Conservation (phyloP, 2,329 filamentous ascomycete genomes). For the Madurella mycetomatis region DNA sequence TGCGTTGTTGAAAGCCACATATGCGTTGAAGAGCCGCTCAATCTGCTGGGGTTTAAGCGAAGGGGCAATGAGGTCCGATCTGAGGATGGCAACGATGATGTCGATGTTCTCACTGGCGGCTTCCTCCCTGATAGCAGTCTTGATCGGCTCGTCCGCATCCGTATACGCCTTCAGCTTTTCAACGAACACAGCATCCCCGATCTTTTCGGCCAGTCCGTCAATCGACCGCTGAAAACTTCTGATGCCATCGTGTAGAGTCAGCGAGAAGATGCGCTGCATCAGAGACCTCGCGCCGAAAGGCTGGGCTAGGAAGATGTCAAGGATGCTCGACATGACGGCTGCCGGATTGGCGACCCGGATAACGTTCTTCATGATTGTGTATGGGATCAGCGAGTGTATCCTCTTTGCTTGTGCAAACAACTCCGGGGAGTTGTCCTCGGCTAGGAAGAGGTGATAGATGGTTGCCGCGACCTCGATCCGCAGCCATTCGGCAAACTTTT, state of each 20-base stretch:
- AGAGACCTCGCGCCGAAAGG: slow-evolving; percentile 87
- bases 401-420: slow-evolving; percentile 89
- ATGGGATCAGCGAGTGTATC: slow-evolving; percentile 92
- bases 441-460: slow-evolving; percentile 93
- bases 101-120: slow-evolving; percentile 72
- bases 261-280: slow-evolving; percentile 88
- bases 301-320: slow-evolving; percentile 93
- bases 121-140: slow-evolving; percentile 68
- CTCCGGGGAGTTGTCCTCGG: slow-evolving; percentile 96
- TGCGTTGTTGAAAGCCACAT: slow-evolving; percentile 91
- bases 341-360: slow-evolving; percentile 95
- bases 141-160: slow-evolving; percentile 68
- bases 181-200: slow-evolving; percentile 75
- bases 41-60: slow-evolving; percentile 71
- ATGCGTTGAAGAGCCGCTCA: slow-evolving; percentile 84
- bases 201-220: slow-evolving; percentile 68
- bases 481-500: slow-evolving; percentile 97
- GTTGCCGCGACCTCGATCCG: slow-evolving; percentile 96
- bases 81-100: slow-evolving; percentile 76
- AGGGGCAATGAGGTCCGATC: slow-evolving; percentile 71
- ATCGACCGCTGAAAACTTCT: slow-evolving; percentile 81
- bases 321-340: slow-evolving; percentile 90
- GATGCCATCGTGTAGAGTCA: slow-evolving; percentile 89
- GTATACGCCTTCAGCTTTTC: slow-evolving; percentile 79
- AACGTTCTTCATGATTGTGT: slow-evolving; percentile 90